A percentile compares a stretch with the other conserved stretches of the same genome.
Evolutionary conservation across 2,329 filamentous ascomycete genomes (phyloP).

Genomic region (Phoma sp.): DNA sequence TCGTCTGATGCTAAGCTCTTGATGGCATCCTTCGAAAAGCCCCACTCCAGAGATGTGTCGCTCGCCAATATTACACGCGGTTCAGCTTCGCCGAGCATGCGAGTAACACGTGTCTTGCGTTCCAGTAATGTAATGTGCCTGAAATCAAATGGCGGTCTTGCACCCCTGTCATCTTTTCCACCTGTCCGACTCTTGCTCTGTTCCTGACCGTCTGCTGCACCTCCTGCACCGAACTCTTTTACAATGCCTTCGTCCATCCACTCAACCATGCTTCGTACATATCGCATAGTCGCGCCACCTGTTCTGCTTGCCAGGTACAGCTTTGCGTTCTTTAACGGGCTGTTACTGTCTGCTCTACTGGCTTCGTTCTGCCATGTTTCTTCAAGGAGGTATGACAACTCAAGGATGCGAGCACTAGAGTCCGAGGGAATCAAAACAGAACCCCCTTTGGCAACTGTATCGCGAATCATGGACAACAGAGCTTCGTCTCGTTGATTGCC

Average conservation of each 20-base stretch:
- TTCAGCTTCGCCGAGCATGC: constrained; percentile 63
- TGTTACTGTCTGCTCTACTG: constrained; percentile 42
- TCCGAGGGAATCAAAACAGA: constrained; percentile 94
- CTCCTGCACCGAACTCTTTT: constrained; percentile 82
- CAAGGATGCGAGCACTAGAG: constrained; percentile 91
- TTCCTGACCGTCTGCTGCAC: constrained; percentile 39
- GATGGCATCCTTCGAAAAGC: constrained; percentile 85
- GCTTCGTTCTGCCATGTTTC: constrained; percentile 74
- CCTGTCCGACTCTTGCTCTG: constrained; percentile 42
- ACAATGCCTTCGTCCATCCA: constrained; percentile 99
- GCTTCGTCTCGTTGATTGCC: constrained; percentile 85
- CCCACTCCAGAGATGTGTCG: constrained; percentile 91
- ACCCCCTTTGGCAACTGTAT: constrained; percentile 80
- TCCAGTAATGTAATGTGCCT: constrained; percentile 84
- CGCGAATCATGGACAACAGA: constrained; percentile 80
- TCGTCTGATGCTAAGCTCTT: constrained; percentile 76
- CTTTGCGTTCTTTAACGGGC: constrained; percentile 59
- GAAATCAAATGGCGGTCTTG: constrained; percentile 85
- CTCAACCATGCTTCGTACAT: constrained; percentile 94
- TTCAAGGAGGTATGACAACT: constrained; percentile 90
- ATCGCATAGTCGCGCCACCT: constrained; percentile 85
- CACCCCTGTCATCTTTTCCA: constrained; percentile 56
- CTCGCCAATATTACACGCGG: constrained; percentile 87
- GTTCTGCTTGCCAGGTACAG: constrained; percentile 88
- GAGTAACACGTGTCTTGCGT: constrained; percentile 78